Base-by-base conservation (phyloP, 2,329 filamentous ascomycete species). In the Monosporascus cannonballus region DNA sequence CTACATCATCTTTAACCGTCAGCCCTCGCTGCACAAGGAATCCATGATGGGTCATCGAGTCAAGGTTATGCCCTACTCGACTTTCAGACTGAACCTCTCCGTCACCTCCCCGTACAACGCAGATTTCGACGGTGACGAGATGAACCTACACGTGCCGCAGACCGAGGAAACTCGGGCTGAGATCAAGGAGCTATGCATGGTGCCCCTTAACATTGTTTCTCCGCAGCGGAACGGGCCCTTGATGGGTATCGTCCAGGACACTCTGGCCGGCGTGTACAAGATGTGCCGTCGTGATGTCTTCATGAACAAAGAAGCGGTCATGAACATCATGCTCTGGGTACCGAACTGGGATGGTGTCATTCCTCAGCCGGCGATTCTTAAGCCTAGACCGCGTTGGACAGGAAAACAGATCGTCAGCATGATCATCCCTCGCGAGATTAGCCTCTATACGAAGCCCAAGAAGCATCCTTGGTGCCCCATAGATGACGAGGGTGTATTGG, bases 41-140 rank as follows among this genome's bases (percentile, higher is more conserved):
- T 99, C 94, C 55, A 99, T 99, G 94, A 99, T 99, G 95, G 94
- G 90, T 71, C 94, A 99, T 73, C 86, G 90, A 63, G 94, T 99
- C 58, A 87, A 87, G 55, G 94, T 99, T 56, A 97, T 99, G 92
- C 94, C 94, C 3, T 99, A 96, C 71, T 99, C 94, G 6, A 99
- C 94, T 1, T 99, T 99, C 78, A 87, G 94, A 58, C 81, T 99
- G 47, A 99, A 99, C 67, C 73, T 99, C 61, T 99, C 94, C 0
- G 94, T 99, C 66, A 99, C 95, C 1, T 96, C 92, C 27, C 94
- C 94, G 0, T 99, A 99, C 79, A 99, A 99, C 75, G 94, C 94
- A 64, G 94, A 99, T 89, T 99, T 99, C 74, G 94, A 99, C 67
- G 94, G 94, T 74, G 94, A 99, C 70, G 94, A 99, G 73, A 99